These are phyloP conservation scores for Coix lacrymajobi DNA, from an alignment of 176 grass and related monocot species.

Conservation along the genomic window DNA sequence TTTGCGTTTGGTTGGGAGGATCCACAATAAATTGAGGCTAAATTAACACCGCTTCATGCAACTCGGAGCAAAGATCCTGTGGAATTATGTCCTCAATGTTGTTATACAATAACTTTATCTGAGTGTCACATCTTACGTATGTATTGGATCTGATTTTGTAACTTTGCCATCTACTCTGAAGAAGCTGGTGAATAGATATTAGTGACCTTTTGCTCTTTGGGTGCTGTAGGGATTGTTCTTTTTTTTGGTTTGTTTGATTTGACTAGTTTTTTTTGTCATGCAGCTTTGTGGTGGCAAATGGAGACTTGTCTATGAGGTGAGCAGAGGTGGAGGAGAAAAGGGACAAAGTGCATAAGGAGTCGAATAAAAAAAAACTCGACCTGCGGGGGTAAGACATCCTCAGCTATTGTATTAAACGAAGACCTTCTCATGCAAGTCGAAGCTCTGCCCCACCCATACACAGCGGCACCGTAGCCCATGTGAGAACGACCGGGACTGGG, in stretches of 20 bases:
- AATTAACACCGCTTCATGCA: neutral
- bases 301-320: slow-evolving; percentile 74
- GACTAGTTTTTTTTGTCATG: slow-evolving; percentile 16
- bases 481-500: too few species aligned
- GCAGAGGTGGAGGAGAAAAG: slow-evolving; percentile 89
- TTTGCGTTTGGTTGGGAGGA: neutral
- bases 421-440: too few species aligned
- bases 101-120: neutral
- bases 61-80: neutral
- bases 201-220: neutral
- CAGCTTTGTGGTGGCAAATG: slow-evolving; percentile 90
- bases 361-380: too few species aligned
- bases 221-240: neutral
- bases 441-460: too few species aligned
- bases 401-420: too few species aligned
- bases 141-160: neutral
- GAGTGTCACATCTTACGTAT: neutral
- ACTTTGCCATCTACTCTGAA: neutral
- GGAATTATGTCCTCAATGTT: neutral
- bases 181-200: neutral
- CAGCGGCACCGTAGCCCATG: too few species aligned
- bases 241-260: neutral
- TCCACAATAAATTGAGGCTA: neutral
- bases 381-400: too few species aligned
- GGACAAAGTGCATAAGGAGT: slow-evolving; percentile 90